Evolutionary conservation across 257 asterid species (phyloP).

Genomic region (Striga asiatica): DNA sequence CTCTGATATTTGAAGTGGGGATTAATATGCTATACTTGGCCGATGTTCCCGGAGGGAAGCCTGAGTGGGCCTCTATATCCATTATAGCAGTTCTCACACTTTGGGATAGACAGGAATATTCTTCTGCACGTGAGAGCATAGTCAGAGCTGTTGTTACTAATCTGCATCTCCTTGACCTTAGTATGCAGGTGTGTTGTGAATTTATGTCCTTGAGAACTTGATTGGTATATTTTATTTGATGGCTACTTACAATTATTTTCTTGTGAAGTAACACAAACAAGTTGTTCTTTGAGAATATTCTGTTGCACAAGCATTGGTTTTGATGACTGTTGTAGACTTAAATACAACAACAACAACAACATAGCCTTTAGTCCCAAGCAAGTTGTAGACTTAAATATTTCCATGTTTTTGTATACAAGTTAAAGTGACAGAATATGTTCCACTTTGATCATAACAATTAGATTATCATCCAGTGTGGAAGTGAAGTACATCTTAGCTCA

Average conservation of each 20-base stretch:
- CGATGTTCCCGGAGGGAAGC: constrained; percentile 90
- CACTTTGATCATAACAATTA: neutral
- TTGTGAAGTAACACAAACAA: neutral
- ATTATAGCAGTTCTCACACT: constrained; percentile 79
- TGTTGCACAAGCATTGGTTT: neutral
- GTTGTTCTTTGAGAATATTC: neutral
- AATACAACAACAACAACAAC: no score
- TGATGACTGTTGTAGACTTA: neutral
- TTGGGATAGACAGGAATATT: constrained; percentile 92
- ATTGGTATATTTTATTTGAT: constrained; percentile 3
- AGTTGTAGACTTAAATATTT: neutral
- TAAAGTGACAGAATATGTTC: neutral
- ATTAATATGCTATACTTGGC: constrained; percentile 86
- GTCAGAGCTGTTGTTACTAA: constrained; percentile 87
- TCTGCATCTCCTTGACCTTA: constrained; percentile 83
- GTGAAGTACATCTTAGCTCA: no score
- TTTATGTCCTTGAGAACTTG: neutral
- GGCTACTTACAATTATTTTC: constrained; percentile 2
- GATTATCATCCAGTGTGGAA: neutral
- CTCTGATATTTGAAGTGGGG: constrained; percentile 81
- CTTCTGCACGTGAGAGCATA: constrained; percentile 85
- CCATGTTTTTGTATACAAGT: neutral
- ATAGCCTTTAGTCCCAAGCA: no score
- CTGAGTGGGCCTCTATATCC: constrained; percentile 88
- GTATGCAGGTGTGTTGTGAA: constrained; percentile 61